Percentiles rank a stretch among this genome's conserved stretches.
phyloP scores from a whole-genome alignment of 441 rosid genomes.

The Kokia cookei region DNA sequence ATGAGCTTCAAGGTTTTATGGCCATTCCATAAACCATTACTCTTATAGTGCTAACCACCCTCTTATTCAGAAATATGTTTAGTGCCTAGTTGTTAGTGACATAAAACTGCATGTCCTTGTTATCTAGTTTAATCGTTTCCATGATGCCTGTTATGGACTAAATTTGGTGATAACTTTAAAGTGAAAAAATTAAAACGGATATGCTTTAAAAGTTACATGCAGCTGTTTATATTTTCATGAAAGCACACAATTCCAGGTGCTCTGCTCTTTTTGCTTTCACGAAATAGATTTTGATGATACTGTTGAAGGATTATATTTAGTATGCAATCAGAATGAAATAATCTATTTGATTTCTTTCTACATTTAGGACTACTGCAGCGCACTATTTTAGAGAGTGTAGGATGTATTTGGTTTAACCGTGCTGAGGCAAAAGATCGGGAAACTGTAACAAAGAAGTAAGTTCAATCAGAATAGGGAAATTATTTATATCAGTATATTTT shows the following conservation, averaged over 20 bases:
- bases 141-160: neutral
- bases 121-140: neutral
- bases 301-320: neutral
- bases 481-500: neutral
- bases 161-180: neutral
- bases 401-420: constrained; percentile 98
- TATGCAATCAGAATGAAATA: neutral
- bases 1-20: neutral
- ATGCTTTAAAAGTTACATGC: neutral
- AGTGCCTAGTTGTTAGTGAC: neutral
- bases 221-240: neutral
- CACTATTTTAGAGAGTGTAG: constrained; percentile 92
- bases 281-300: neutral
- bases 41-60: neutral
- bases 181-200: neutral
- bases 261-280: neutral
- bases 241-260: neutral
- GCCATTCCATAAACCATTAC: neutral
- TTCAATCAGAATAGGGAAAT: neutral
- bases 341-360: neutral
- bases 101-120: neutral
- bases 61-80: neutral
- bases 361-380: constrained; percentile 80
- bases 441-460: constrained; percentile 87
- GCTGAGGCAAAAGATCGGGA: constrained; percentile 95